These are phyloP conservation scores for Neoarthrinium moseri DNA, from an alignment of 2,329 filamentous ascomycete species.

Conservation along the genomic window DNA sequence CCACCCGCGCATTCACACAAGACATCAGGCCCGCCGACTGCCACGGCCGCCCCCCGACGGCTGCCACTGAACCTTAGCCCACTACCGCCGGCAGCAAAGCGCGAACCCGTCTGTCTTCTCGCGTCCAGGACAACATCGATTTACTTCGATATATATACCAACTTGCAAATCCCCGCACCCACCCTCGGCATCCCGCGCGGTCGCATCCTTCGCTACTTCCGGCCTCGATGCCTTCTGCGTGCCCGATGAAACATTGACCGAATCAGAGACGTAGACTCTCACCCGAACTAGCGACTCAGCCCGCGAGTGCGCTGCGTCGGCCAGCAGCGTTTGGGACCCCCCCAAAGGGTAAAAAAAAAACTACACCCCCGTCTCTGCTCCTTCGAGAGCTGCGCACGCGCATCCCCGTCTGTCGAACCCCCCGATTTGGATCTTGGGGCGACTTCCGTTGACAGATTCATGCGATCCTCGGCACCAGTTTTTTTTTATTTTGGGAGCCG, in stretches of 20 bases:
- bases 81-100: too few relatives aligned
- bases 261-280: constrained; percentile 22
- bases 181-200: background rate
- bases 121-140: background rate
- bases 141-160: background rate
- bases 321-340: background rate
- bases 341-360: too few relatives aligned
- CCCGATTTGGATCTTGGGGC: background rate
- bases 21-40: too few relatives aligned
- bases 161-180: too few relatives aligned
- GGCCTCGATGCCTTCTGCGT: constrained; percentile 18
- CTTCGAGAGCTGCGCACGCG: constrained; percentile 2
- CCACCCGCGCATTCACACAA: too few relatives aligned
- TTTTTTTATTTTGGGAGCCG: background rate
- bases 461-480: constrained; percentile 2
- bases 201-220: constrained; percentile 1
- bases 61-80: too few relatives aligned
- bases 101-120: background rate
- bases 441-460: constrained; percentile 1
- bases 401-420: background rate
- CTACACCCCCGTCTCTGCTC: background rate
- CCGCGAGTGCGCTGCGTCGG: too few relatives aligned
- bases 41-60: too few relatives aligned
- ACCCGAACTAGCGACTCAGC: background rate
- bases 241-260: constrained; percentile 21